Conservation (phyloP, 2,329 filamentous ascomycete genomes). For the Anisogramma anomala region DNA sequence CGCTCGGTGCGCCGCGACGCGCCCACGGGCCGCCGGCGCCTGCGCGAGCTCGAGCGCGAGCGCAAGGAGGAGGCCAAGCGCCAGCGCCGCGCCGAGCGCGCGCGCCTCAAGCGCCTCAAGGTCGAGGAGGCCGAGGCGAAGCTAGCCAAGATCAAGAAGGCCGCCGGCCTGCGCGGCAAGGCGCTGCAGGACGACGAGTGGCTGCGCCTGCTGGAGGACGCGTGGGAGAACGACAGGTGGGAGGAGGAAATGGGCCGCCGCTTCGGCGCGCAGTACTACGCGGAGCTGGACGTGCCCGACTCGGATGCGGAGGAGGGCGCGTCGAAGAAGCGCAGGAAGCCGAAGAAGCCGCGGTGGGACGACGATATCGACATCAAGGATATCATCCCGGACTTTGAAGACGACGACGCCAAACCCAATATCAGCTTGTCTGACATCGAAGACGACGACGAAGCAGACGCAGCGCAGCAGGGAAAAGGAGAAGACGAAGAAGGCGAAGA, state of each 20-base stretch:
- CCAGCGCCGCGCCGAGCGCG: conserved; percentile 67
- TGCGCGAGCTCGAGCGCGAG: conserved; percentile 65
- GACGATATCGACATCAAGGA: conserved; percentile 97
- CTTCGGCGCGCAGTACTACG: conserved; percentile 89
- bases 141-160: conserved; percentile 76
- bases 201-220: conserved; percentile 71
- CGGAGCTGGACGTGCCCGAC: conserved; percentile 49
- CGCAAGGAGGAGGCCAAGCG: conserved; percentile 69
- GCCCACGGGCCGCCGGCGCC: conserved; percentile 61
- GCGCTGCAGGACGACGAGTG: conserved; percentile 64
- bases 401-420: conserved; percentile 42
- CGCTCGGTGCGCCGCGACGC: conserved; percentile 82
- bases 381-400: conserved; percentile 75
- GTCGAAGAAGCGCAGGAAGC: conserved; percentile 48
- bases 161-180: conserved; percentile 66
- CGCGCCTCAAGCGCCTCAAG: conserved; percentile 74
- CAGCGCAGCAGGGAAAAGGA: conserved; percentile 25
- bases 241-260: conserved; percentile 78
- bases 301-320: conserved; percentile 44
- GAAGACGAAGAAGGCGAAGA: conserved; percentile 23
- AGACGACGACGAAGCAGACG: conserved; percentile 29
- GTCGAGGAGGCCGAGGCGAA: conserved; percentile 84
- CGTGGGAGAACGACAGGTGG: conserved; percentile 84
- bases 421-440: conserved; percentile 45
- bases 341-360: conserved; percentile 84